A percentile compares a stretch with the other conserved stretches of the same genome.
phyloP scores from a whole-genome alignment of 805 yeast species.

The Saccharomycopsis capsularis region DNA sequence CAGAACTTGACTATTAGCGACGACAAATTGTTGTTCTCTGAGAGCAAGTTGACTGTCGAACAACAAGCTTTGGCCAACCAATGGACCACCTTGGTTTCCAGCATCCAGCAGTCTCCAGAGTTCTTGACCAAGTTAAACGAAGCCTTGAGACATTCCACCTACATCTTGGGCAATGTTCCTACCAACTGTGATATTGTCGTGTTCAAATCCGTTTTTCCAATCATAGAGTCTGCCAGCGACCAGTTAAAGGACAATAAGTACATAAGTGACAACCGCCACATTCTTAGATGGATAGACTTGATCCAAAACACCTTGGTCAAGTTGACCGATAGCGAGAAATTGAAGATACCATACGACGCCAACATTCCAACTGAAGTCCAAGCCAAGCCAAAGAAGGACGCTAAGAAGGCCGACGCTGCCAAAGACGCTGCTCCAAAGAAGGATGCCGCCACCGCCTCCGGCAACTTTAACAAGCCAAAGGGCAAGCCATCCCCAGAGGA shows the following conservation, averaged over 20 bases:
- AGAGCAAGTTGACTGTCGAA: slow-evolving; percentile 17
- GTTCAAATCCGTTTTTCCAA: slow-evolving; percentile 58
- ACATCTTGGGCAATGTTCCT: slow-evolving; percentile 58
- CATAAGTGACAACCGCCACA: slow-evolving; percentile 60
- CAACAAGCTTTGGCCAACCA: slow-evolving; percentile 20
- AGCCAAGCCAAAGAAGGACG: slow-evolving; percentile 46
- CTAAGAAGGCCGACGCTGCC: slow-evolving; percentile 23
- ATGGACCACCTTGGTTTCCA: slow-evolving; percentile 16
- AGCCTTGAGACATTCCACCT: slow-evolving; percentile 61
- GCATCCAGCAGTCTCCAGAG: slow-evolving; percentile 15
- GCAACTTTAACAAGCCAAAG: slow-evolving; percentile 17
- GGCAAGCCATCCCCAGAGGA: slow-evolving; percentile 26
- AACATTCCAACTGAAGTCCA: slow-evolving; percentile 71
- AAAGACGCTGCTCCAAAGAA: slow-evolving; percentile 25
- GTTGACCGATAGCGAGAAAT: slow-evolving; percentile 40
- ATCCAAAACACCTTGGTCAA: slow-evolving; percentile 59
- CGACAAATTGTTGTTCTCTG: slow-evolving; percentile 12
- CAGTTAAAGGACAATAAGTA: slow-evolving; percentile 43
- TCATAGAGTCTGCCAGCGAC: slow-evolving; percentile 33
- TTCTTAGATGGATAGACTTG: slow-evolving; percentile 88
- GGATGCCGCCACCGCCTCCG: slow-evolving; percentile 21
- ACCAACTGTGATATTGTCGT: slow-evolving; percentile 65
- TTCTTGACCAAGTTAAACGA: slow-evolving; percentile 48
- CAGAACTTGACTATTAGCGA: slow-evolving; percentile 16
- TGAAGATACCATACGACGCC: slow-evolving; percentile 51